Base-by-base conservation (phyloP, 2,329 filamentous ascomycete genomes). In the Mycosphaerella sp. region DNA sequence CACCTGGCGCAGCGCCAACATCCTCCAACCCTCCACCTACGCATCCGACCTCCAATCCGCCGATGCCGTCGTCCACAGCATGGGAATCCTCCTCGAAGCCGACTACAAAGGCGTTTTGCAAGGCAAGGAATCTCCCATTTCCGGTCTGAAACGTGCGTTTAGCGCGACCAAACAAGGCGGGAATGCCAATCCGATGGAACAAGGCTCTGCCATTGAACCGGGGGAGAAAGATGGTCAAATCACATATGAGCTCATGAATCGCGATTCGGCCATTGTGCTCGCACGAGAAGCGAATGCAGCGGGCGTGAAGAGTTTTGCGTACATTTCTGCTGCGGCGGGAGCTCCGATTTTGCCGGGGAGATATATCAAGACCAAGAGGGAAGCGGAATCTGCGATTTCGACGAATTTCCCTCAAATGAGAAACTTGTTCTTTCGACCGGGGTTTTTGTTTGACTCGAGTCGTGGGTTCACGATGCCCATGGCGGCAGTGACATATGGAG, bases 241-340 rank as follows among this genome's bases (percentile, higher is more conserved):
- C 65, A 96, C 92, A 14, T 98, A 98, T 75, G 93, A 97, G 75
- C 79, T 90, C 57, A 96, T 98, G 89, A 98, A 98, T 74, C 82
- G 93, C 54, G 92, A 97, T 73, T 80, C 80, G 74, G 92, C 92
- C 45, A 82, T 97, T 57, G 80, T 85, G 51, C 79, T 96, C 11
- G 93, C 92, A 11, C 83, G 85, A 66, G 87, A 92, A 68, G 84
- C 90, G 1, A 78, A 79, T 26, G 74, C 74, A 34, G 81, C 82
- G 56, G 78, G 82, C 36, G 84, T 85, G 11, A 73, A 78, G 14
- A 82, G 84, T 0, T 96, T 95, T 69, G 83, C 86, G 56, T 97
- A 89, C 76, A 85, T 98, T 57, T 95, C 90, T 36, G 93, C 93
- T 2, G 87, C 89, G 0, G 89, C 80, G 1, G 92, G 89, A 3